These are phyloP conservation scores for Macaranga tanarius DNA, from an alignment of 441 rosid genomes.

Conservation along the genomic window DNA sequence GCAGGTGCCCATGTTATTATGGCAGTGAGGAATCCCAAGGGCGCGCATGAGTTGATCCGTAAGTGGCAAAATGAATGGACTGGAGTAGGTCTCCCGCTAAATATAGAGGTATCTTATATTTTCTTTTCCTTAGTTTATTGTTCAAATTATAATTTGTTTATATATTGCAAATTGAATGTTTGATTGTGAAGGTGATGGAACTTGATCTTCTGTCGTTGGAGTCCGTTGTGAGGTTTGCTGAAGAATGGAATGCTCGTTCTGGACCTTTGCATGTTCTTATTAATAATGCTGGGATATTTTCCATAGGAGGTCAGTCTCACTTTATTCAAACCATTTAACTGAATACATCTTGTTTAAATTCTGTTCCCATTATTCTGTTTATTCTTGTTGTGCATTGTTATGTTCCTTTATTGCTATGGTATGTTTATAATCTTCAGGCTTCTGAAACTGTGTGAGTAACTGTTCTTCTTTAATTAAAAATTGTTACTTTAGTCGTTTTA, in stretches of 20 bases:
- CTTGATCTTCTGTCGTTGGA: constrained; percentile 92
- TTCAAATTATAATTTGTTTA: no score
- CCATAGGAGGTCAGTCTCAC: constrained; percentile 83
- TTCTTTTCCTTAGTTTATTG: no score
- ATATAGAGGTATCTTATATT: constrained; percentile 64
- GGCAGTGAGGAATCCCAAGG: constrained; percentile 90
- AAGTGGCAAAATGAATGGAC: constrained; percentile 82
- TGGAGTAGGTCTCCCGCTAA: constrained; percentile 72
- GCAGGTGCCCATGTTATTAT: constrained; percentile 97
- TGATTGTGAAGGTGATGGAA: constrained; percentile 71
- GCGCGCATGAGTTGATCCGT: constrained; percentile 68
- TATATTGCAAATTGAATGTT: constrained; percentile 7
- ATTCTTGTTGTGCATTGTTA: background rate
- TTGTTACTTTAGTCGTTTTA: background rate
- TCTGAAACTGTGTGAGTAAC: background rate
- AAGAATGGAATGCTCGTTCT: constrained; percentile 69
- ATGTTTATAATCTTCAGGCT: background rate
- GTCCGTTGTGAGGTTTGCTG: constrained; percentile 74
- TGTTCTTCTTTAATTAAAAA: background rate
- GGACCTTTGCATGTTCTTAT: constrained; percentile 89
- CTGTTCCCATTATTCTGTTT: background rate
- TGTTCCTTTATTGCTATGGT: background rate
- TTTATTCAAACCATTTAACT: background rate
- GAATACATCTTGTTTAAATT: background rate
- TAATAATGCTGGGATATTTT: constrained; percentile 92